These are phyloP conservation scores for Phytophthora multivora DNA, from an alignment of 352 stramenopile species.

Conservation along the genomic window DNA sequence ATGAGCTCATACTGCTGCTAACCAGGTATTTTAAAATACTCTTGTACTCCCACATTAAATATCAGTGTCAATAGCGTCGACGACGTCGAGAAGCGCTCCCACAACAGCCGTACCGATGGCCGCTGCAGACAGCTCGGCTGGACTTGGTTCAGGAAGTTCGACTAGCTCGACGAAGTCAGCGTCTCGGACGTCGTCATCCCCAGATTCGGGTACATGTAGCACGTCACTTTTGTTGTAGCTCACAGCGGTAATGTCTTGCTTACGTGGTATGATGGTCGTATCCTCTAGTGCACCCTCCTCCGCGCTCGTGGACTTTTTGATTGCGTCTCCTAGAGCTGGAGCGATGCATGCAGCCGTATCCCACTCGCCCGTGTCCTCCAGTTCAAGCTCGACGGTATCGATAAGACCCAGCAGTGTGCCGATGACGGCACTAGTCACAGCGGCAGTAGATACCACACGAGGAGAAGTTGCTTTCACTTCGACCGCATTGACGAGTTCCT, in stretches of 20 bases:
- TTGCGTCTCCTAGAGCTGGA: background rate
- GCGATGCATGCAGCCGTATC: background rate
- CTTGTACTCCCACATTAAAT: conserved; percentile 6
- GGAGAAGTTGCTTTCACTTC: conserved; percentile 13
- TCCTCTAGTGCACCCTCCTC: too few species aligned
- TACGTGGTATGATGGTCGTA: background rate
- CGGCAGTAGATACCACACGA: conserved; percentile 23
- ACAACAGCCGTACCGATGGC: conserved; percentile 18
- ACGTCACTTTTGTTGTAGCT: background rate
- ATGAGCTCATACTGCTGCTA: conserved; percentile 3
- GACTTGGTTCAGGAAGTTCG: conserved; percentile 20
- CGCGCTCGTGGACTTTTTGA: background rate
- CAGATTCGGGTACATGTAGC: background rate
- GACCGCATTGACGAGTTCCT: conserved; percentile 15
- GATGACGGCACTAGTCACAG: conserved; percentile 25
- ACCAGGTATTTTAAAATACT: background rate
- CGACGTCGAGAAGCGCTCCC: conserved; percentile 24
- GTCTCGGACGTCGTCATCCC: conserved; percentile 15
- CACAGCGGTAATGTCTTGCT: background rate
- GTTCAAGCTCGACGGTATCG: conserved; percentile 18
- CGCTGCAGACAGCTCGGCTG: conserved; percentile 18
- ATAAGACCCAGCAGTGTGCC: conserved; percentile 21
- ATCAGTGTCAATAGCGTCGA: conserved; percentile 22
- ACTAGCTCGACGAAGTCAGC: conserved; percentile 25
- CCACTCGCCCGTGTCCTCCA: conserved; percentile 5